Evolutionary conservation across 2,329 filamentous ascomycete genomes (phyloP).

Genomic region (Malbranchea cinnamomea): DNA sequence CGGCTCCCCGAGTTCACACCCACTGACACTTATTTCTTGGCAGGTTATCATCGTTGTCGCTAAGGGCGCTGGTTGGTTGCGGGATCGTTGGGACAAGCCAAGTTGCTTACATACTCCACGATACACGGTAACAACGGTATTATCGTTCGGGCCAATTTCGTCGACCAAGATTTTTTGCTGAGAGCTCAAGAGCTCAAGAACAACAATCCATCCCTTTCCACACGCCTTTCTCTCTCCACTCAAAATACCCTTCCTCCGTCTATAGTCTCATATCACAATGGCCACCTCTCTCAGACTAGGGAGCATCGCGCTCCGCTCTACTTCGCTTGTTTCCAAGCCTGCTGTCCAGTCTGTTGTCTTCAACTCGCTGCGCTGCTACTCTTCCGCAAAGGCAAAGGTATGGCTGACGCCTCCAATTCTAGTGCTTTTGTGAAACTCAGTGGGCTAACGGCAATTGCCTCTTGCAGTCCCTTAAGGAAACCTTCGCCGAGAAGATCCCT

Average conservation of each 20-base stretch:
- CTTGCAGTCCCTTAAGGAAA: conserved; percentile 82
- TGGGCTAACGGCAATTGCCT: conserved; percentile 10
- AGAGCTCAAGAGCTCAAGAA: too few relatives aligned
- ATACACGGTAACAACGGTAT: too few relatives aligned
- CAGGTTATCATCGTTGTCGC: too few relatives aligned
- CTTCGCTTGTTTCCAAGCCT: conserved; percentile 52
- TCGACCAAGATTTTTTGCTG: too few relatives aligned
- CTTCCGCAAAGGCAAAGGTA: conserved; percentile 74
- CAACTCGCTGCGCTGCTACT: conserved; percentile 80
- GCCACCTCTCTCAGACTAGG: conserved; percentile 69
- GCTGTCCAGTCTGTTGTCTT: conserved; percentile 57
- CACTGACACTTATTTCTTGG: too few relatives aligned
- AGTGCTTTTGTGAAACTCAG: conserved; percentile 5
- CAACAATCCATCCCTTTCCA: not conserved
- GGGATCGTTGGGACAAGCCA: too few relatives aligned
- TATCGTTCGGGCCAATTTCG: too few relatives aligned
- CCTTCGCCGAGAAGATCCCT: conserved; percentile 88
- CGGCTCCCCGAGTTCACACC: too few relatives aligned
- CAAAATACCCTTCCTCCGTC: conserved; percentile 10
- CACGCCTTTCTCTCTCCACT: conserved; percentile 6
- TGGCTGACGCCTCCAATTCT: conserved; percentile 15
- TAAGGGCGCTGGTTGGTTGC: too few relatives aligned
- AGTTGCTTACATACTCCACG: too few relatives aligned
- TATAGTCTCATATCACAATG: conserved; percentile 37
- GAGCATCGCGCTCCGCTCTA: conserved; percentile 67